Percentiles rank a stretch among this genome's conserved stretches.
Evolutionary conservation across 2,329 filamentous ascomycete species (phyloP).

Genomic region (Leptographium flavum): DNA sequence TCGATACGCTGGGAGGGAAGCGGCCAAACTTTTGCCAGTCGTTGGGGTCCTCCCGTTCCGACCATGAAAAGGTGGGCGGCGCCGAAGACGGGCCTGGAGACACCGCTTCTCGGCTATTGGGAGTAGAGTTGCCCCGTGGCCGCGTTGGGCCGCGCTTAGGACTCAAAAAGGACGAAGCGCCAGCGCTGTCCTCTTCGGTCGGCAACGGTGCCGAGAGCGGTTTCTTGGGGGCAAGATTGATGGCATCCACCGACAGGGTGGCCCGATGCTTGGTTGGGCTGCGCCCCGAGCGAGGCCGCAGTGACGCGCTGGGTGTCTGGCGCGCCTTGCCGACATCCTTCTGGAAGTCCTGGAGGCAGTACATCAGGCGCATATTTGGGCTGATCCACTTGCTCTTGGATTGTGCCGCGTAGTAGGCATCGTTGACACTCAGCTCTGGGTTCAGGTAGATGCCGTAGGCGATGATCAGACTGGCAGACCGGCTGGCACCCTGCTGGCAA

Average conservation of each 20-base stretch:
- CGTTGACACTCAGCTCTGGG: slow-evolving; percentile 62
- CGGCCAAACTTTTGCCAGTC: slow-evolving; percentile 24
- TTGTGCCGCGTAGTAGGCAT: slow-evolving; percentile 71
- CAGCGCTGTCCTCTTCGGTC: slow-evolving; percentile 28
- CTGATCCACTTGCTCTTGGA: slow-evolving; percentile 76
- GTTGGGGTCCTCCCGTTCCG: slow-evolving; percentile 30
- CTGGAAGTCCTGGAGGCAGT: slow-evolving; percentile 73
- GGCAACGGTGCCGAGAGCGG: slow-evolving; percentile 48
- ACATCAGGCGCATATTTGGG: slow-evolving; percentile 84
- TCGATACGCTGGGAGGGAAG: slow-evolving; percentile 25
- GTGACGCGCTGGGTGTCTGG: slow-evolving; percentile 27
- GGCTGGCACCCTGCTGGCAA: slow-evolving; percentile 75
- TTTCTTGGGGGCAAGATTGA: slow-evolving; percentile 36
- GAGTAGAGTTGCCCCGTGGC: slow-evolving; percentile 38
- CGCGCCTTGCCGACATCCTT: slow-evolving; percentile 44
- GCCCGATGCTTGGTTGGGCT: slow-evolving; percentile 46
- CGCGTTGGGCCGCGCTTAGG: slow-evolving; percentile 29
- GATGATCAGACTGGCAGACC: slow-evolving; percentile 75
- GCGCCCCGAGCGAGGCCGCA: slow-evolving; percentile 34
- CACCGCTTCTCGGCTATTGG: slow-evolving; percentile 30
- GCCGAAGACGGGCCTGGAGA: slow-evolving; percentile 53
- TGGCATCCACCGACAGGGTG: slow-evolving; percentile 44
- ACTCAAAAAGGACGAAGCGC: slow-evolving; percentile 15
- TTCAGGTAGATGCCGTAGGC: slow-evolving; percentile 74
- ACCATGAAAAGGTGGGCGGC: slow-evolving; percentile 48